A percentile compares a stretch with the other conserved stretches of the same genome.
phyloP scores from a whole-genome alignment of 1,139 yeast species.

The Geotrichum carabidarum region DNA sequence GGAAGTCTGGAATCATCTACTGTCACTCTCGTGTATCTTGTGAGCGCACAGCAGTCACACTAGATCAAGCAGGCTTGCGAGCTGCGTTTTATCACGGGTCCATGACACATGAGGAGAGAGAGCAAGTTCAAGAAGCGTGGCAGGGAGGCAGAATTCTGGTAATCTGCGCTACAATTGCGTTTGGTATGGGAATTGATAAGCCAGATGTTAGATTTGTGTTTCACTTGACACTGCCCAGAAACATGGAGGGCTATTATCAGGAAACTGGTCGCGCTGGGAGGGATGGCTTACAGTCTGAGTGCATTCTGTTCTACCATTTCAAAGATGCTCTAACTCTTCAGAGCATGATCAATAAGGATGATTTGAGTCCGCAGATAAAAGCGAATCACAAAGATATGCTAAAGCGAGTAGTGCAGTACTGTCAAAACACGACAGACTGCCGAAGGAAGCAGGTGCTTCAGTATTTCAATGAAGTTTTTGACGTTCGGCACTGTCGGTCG shows the following conservation, averaged over 20 bases:
- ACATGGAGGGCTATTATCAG: slow-evolving; percentile 92
- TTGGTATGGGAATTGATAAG: slow-evolving; percentile 98
- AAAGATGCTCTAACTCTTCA: slow-evolving; percentile 53
- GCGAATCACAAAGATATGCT: slow-evolving; percentile 75
- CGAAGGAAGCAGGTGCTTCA: slow-evolving; percentile 82
- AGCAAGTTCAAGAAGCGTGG: slow-evolving; percentile 71
- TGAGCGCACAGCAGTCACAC: slow-evolving; percentile 67
- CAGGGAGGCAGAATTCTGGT: slow-evolving; percentile 65
- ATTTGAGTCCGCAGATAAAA: slow-evolving; percentile 55
- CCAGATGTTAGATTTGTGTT: slow-evolving; percentile 90
- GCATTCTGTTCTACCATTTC: slow-evolving; percentile 75
- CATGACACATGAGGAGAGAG: slow-evolving; percentile 71
- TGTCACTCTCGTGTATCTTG: slow-evolving; percentile 88
- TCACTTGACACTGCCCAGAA: slow-evolving; percentile 84
- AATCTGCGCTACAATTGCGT: slow-evolving; percentile 95
- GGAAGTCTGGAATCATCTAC: slow-evolving; percentile 82
- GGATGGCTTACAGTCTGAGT: slow-evolving; percentile 77
- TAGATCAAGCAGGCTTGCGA: slow-evolving; percentile 56
- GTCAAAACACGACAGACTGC: slow-evolving; percentile 88
- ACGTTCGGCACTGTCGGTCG: slow-evolving; percentile 58
- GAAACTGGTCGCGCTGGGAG: slow-evolving; percentile 99
- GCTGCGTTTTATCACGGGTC: slow-evolving; percentile 92
- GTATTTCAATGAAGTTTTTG: slow-evolving; percentile 80
- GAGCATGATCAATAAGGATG: slow-evolving; percentile 71
- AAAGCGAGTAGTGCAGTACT: slow-evolving; percentile 81